phyloP scores from a whole-genome alignment of 2,329 filamentous ascomycete genomes.

The Lanzia echinophila region DNA sequence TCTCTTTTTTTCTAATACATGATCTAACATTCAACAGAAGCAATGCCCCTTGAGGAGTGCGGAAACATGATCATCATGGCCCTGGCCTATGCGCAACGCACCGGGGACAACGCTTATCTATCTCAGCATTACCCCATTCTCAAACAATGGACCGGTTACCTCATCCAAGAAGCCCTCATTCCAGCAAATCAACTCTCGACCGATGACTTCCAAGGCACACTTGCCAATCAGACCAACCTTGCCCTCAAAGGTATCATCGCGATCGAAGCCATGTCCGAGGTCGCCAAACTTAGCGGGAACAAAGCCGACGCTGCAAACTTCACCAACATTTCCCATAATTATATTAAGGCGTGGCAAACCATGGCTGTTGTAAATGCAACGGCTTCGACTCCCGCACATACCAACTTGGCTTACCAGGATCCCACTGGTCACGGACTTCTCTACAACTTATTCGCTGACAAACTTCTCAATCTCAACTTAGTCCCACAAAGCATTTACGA shows the following conservation, averaged over 20 bases:
- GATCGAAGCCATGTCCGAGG: slow-evolving; percentile 71
- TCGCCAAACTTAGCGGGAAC: slow-evolving; percentile 57
- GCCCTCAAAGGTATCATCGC: slow-evolving; percentile 80
- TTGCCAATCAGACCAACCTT: slow-evolving; percentile 74
- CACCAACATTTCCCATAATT: slow-evolving; percentile 55
- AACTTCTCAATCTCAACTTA: slow-evolving; percentile 68
- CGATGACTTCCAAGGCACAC: slow-evolving; percentile 76
- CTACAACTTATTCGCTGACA: slow-evolving; percentile 81
- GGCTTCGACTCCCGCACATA: slow-evolving; percentile 50
- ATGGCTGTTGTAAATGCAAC: slow-evolving; percentile 59
- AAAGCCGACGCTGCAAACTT: slow-evolving; percentile 52
- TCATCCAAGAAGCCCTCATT: slow-evolving; percentile 66
- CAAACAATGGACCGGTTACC: slow-evolving; percentile 72
- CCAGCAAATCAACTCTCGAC: slow-evolving; percentile 74
- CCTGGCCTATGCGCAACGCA: slow-evolving; percentile 58
- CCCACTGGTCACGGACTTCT: slow-evolving; percentile 41
- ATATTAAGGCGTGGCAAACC: slow-evolving; percentile 66
- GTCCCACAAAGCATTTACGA: slow-evolving; percentile 70
- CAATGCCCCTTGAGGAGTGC: slow-evolving; percentile 73
- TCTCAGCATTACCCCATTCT: slow-evolving; percentile 63
- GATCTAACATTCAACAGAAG: slow-evolving; percentile 39
- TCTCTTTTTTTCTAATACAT: neutral
- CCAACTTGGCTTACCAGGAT: slow-evolving; percentile 74
- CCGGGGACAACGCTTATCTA: slow-evolving; percentile 49
- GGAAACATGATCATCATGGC: slow-evolving; percentile 81